phyloP scores from a whole-genome alignment of 257 asterid species.

The Solanum appendiculatum region DNA sequence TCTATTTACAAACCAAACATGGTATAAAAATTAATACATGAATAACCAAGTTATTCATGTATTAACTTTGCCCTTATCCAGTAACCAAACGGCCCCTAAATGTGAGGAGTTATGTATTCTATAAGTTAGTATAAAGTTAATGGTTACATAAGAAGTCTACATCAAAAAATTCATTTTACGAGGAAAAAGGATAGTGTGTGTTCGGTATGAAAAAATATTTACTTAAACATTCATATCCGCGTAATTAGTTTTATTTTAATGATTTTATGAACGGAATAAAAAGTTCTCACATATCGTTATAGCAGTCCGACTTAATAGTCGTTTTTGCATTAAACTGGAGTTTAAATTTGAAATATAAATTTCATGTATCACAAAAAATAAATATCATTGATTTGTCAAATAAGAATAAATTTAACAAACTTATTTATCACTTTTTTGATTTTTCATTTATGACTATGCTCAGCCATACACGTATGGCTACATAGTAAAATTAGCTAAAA shows the following conservation, averaged over 20 bases:
- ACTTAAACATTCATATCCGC: rapidly evolving
- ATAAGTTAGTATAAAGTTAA: neutral
- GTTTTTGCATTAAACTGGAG: no score
- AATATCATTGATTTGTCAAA: neutral
- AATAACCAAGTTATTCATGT: no score
- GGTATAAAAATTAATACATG: no score
- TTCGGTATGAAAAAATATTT: neutral
- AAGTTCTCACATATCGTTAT: neutral
- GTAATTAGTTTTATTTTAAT: no score
- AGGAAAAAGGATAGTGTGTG: neutral
- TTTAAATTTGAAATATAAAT: no score
- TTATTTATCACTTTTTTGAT: neutral
- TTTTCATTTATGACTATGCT: neutral
- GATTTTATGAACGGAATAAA: rapidly evolving
- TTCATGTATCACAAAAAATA: neutral
- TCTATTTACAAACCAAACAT: no score
- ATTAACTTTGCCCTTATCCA: no score
- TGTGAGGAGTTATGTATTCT: neutral
- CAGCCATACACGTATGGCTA: no score
- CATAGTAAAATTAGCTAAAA: neutral
- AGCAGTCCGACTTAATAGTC: neutral
- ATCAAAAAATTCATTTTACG: neutral
- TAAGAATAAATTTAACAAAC: no score
- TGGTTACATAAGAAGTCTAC: neutral
- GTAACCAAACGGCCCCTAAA: no score